Evolutionary conservation across 179 eudicot species (phyloP).

Genomic region (Gypsophila paniculata): DNA sequence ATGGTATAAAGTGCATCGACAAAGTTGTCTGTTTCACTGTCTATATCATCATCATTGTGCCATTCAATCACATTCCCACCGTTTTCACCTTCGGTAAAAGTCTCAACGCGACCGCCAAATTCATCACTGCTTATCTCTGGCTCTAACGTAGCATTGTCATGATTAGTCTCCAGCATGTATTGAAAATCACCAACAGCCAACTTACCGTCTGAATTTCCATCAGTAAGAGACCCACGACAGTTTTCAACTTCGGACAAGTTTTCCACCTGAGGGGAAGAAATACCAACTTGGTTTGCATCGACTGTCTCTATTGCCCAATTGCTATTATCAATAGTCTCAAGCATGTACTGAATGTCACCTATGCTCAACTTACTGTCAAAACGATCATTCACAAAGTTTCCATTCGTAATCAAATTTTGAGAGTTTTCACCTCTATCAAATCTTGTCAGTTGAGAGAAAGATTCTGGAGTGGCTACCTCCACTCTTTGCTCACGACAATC

Average conservation of each 20-base stretch:
- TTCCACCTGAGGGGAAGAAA: not conserved
- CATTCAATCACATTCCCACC: constrained; percentile 15
- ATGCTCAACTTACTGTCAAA: constrained; percentile 5
- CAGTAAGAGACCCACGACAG: constrained; percentile 13
- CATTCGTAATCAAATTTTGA: not conserved
- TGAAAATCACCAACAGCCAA: constrained; percentile 7
- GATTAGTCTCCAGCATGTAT: constrained; percentile 15
- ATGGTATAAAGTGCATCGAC: constrained; percentile 85
- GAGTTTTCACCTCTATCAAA: constrained; percentile 13
- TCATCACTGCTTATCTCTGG: constrained; percentile 3
- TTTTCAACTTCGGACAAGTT: constrained; percentile 5
- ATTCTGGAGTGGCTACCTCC: constrained; percentile 23
- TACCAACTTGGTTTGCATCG: constrained; percentile 2
- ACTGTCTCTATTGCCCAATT: not conserved
- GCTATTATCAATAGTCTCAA: constrained; percentile 16
- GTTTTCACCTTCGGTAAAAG: constrained; percentile 20
- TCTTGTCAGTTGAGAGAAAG: not conserved
- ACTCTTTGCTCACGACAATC: constrained; percentile 29
- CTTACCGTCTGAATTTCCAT: constrained; percentile 4
- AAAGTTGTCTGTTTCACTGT: constrained; percentile 75
- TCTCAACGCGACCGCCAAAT: constrained; percentile 1
- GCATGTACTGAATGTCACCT: constrained; percentile 10
- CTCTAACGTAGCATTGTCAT: constrained; percentile 22
- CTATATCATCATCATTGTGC: constrained; percentile 53
- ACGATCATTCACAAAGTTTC: constrained; percentile 12